Conservation (phyloP, 2,329 filamentous ascomycete genomes). For the Diaporthe aspalathi region DNA sequence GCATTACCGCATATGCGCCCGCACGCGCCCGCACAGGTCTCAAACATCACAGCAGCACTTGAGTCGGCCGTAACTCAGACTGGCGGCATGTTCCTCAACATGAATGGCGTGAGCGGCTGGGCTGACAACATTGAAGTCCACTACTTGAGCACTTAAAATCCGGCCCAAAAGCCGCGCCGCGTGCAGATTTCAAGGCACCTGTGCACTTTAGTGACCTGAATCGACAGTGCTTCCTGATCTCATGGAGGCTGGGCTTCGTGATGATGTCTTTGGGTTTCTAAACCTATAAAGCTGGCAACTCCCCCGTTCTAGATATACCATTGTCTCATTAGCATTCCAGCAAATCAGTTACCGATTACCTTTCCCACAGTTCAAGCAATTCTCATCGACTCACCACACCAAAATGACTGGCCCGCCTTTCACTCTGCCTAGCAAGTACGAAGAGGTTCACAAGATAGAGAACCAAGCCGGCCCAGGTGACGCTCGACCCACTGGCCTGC, state of each 20-base stretch:
- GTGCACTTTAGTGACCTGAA: not conserved
- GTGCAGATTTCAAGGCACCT: not conserved
- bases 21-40: too few species aligned
- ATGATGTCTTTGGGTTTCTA: not conserved
- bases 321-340: too few species aligned
- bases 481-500: slow-evolving; percentile 50
- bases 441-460: slow-evolving; percentile 35
- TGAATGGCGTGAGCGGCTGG: not conserved
- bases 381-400: not conserved
- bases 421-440: slow-evolving; percentile 39
- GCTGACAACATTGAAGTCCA: not conserved
- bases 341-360: too few species aligned
- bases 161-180: slow-evolving; percentile 14
- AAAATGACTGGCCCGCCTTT: slow-evolving; percentile 23
- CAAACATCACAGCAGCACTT: too few species aligned
- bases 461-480: slow-evolving; percentile 48
- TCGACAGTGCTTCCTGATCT: not conserved
- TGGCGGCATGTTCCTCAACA: not conserved
- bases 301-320: not conserved
- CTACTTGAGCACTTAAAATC: slow-evolving; percentile 21
- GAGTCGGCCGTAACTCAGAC: not conserved
- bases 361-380: not conserved
- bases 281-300: slow-evolving; percentile 10
- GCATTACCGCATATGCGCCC: too few species aligned
- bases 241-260: not conserved